Conservation (phyloP, 2,329 filamentous ascomycete species). For the Cladosporium austrohemisphaericum region DNA sequence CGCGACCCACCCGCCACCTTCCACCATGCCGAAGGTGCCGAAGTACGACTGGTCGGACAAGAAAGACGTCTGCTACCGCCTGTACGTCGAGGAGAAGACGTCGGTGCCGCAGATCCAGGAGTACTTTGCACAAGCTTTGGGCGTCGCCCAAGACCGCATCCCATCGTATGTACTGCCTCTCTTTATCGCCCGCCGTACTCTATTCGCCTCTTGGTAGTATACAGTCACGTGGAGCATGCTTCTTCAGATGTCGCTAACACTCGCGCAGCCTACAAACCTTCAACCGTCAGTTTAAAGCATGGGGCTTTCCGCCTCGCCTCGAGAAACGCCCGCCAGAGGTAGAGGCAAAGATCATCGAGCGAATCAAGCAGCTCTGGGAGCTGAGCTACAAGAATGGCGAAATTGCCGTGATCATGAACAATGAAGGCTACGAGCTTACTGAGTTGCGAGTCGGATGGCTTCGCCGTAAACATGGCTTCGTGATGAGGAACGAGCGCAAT, state of each 20-base stretch:
- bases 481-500: slow-evolving; percentile 15
- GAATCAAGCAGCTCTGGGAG: slow-evolving; percentile 75
- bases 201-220: slow-evolving; percentile 3
- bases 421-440: slow-evolving; percentile 70
- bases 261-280: slow-evolving; percentile 19
- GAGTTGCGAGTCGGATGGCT: slow-evolving; percentile 35
- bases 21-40: slow-evolving; percentile 32
- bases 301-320: slow-evolving; percentile 64
- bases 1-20: neutral
- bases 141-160: slow-evolving; percentile 49
- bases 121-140: slow-evolving; percentile 53
- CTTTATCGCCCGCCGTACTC: neutral
- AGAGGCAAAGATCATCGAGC: slow-evolving; percentile 61
- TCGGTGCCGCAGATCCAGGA: slow-evolving; percentile 71
- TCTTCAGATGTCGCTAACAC: slow-evolving; percentile 1
- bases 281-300: slow-evolving; percentile 45
- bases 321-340: slow-evolving; percentile 71
- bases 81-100: slow-evolving; percentile 74
- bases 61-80: slow-evolving; percentile 60
- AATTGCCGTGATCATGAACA: slow-evolving; percentile 66
- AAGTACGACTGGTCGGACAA: slow-evolving; percentile 65
- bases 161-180: slow-evolving; percentile 58
- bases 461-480: slow-evolving; percentile 12
- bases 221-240: neutral
- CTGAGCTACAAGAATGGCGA: slow-evolving; percentile 67